phyloP scores from a whole-genome alignment of 495 filamentous ascomycete genomes.

The Tuber melanosporum region DNA sequence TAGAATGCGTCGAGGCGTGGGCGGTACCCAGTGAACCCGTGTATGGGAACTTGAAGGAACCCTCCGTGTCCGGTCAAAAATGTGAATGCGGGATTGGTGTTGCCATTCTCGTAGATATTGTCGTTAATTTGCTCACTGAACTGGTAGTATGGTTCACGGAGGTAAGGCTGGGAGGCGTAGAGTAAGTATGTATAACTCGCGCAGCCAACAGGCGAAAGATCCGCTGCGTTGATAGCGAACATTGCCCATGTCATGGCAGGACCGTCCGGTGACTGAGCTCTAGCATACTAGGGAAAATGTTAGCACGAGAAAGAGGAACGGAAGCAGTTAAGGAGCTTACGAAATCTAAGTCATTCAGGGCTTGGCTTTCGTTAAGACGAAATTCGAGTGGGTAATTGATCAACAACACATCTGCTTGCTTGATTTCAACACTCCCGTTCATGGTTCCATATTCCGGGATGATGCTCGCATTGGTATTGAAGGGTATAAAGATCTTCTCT shows the following conservation, averaged over 20 bases:
- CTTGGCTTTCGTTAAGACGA: conserved; percentile 38
- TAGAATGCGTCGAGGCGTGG: conserved; percentile 49
- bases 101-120: conserved; percentile 56
- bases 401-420: conserved; percentile 56
- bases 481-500: conserved; percentile 49
- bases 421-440: conserved; percentile 54
- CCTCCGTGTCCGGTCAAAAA: conserved; percentile 58
- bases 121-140: conserved; percentile 67
- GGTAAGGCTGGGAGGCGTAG: conserved; percentile 50
- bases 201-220: conserved; percentile 52
- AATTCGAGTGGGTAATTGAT: conserved; percentile 53
- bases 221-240: conserved; percentile 52
- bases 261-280: conserved; percentile 52
- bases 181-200: conserved; percentile 53
- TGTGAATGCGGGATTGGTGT: conserved; percentile 54
- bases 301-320: neutral
- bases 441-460: conserved; percentile 61
- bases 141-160: conserved; percentile 54
- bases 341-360: conserved; percentile 50
- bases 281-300: conserved; percentile 46
- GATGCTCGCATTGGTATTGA: conserved; percentile 52
- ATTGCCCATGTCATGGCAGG: conserved; percentile 59
- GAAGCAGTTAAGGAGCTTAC: conserved; percentile 21
- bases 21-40: conserved; percentile 52
- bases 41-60: conserved; percentile 51